Conservation (phyloP, 1,284 basidiomycete species). For the Tilletia caries region DNA sequence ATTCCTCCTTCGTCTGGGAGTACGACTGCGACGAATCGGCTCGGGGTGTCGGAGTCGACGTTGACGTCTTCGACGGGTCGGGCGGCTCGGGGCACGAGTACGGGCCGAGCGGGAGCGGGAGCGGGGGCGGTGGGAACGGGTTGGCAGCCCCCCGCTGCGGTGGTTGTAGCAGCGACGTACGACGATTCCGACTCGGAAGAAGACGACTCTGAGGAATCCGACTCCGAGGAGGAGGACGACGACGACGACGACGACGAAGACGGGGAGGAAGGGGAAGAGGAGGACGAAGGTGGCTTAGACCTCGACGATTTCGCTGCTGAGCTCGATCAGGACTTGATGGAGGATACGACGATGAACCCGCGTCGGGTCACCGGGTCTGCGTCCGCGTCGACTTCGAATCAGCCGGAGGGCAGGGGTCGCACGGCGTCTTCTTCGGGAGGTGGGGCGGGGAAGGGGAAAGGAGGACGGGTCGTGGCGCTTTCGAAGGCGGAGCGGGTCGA, state of each 20-base stretch:
- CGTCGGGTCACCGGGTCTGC: too few species aligned
- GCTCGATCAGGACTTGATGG: constrained; percentile 8
- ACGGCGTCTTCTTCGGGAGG: too few species aligned
- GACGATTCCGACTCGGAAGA: background rate
- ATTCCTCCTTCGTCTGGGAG: too few species aligned
- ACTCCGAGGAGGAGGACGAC: background rate
- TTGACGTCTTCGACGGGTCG: too few species aligned
- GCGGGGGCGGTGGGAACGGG: background rate
- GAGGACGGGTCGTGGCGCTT: too few species aligned
- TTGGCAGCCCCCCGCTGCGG: constrained; percentile 1
- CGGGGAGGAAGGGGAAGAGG: background rate
- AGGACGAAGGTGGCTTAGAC: background rate
- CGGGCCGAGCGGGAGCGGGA: background rate
- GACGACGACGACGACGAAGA: background rate
- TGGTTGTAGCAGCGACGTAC: background rate
- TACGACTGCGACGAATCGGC: too few species aligned
- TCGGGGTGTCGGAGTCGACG: too few species aligned
- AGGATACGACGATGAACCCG: background rate
- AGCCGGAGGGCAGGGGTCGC: too few species aligned
- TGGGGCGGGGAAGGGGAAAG: too few species aligned
- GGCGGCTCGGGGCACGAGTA: too few species aligned
- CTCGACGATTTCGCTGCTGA: constrained; percentile 7
- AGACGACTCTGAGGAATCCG: background rate
- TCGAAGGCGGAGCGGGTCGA: too few species aligned
- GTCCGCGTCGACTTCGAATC: too few species aligned